Conservation (phyloP, 2,329 filamentous ascomycete genomes). For the Dichotomopilus funicola region DNA sequence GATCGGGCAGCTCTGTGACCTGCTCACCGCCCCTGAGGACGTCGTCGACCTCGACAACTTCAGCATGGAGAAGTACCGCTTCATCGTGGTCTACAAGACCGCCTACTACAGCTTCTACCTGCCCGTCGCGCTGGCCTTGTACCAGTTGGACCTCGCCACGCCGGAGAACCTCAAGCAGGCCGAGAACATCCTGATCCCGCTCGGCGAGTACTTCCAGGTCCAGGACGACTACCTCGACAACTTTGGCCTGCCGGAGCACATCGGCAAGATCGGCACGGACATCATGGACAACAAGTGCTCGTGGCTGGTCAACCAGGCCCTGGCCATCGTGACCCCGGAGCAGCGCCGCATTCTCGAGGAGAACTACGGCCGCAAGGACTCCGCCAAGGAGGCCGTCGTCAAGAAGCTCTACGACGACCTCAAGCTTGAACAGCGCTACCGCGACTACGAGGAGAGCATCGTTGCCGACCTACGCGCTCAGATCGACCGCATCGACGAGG, state of each 20-base stretch:
- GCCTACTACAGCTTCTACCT: slow-evolving; percentile 99
- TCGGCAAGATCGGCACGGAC: slow-evolving; percentile 98
- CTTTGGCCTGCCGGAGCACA: slow-evolving; percentile 84
- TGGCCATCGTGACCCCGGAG: slow-evolving; percentile 71
- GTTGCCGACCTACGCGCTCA: slow-evolving; percentile 69
- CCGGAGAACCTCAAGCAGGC: slow-evolving; percentile 83
- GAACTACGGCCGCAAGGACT: slow-evolving; percentile 92
- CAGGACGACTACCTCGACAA: slow-evolving; percentile 99
- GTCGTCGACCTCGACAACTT: slow-evolving; percentile 91
- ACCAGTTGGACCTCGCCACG: slow-evolving; percentile 79
- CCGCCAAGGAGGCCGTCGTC: slow-evolving; percentile 71
- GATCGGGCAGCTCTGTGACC: slow-evolving; percentile 87
- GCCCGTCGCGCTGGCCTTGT: slow-evolving; percentile 82
- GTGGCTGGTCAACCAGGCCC: slow-evolving; percentile 93
- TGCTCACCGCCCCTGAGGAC: slow-evolving; percentile 94
- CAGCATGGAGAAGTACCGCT: slow-evolving; percentile 87
- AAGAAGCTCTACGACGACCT: slow-evolving; percentile 87
- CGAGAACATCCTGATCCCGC: slow-evolving; percentile 87
- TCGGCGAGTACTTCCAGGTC: slow-evolving; percentile 98
- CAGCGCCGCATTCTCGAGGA: slow-evolving; percentile 83
- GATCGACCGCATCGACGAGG: slow-evolving; percentile 79
- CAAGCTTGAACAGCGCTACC: slow-evolving; percentile 74
- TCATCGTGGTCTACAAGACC: slow-evolving; percentile 99
- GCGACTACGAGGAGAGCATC: slow-evolving; percentile 81
- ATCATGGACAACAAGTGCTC: slow-evolving; percentile 99